Conservation (phyloP, 495 filamentous ascomycete genomes). For the Penicillium ochrochloron region DNA sequence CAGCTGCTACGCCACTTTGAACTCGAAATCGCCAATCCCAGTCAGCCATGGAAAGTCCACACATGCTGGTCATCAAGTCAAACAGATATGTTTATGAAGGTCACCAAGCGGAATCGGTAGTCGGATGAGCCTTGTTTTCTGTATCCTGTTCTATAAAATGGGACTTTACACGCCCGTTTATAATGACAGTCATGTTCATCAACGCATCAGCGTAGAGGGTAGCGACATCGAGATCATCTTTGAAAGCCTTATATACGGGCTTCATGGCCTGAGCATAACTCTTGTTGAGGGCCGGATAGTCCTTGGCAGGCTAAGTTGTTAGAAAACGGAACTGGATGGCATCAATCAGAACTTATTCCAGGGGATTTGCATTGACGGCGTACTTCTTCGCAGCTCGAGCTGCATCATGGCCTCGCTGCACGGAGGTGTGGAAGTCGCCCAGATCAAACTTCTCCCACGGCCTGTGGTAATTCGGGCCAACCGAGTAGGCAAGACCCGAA, state of each 20-base stretch:
- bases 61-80: too few relatives aligned
- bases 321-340: constrained; percentile 60
- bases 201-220: constrained; percentile 64
- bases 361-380: constrained; percentile 29
- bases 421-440: constrained; percentile 44
- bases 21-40: too few relatives aligned
- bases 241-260: constrained; percentile 51
- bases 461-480: constrained; percentile 74
- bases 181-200: constrained; percentile 70
- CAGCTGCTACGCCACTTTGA: too few relatives aligned
- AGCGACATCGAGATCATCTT: constrained; percentile 58
- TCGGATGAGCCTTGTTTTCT: too few relatives aligned
- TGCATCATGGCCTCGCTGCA: constrained; percentile 31
- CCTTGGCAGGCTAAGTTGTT: constrained; percentile 29
- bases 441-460: constrained; percentile 64
- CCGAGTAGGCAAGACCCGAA: constrained; percentile 65
- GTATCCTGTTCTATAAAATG: too few relatives aligned
- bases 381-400: constrained; percentile 38
- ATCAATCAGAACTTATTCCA: constrained; percentile 59
- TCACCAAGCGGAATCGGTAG: too few relatives aligned
- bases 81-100: too few relatives aligned
- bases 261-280: constrained; percentile 63
- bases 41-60: too few relatives aligned
- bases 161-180: too few relatives aligned
- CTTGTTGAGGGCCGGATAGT: constrained; percentile 53